phyloP scores from a whole-genome alignment of 352 stramenopile species.

The Pythium insidiosum region DNA sequence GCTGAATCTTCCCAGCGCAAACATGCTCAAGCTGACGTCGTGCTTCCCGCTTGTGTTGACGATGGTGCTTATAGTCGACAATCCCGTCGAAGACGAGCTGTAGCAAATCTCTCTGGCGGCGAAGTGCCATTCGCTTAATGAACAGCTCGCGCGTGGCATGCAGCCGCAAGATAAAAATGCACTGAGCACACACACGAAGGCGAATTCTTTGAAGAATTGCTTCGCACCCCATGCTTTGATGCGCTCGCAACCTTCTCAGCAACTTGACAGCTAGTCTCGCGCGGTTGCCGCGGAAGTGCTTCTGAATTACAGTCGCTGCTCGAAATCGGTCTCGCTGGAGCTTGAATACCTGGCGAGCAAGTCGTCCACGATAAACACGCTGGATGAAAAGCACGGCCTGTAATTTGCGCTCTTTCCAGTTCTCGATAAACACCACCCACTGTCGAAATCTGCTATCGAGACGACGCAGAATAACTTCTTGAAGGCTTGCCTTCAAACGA shows the following conservation, averaged over 20 bases:
- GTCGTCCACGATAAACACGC: constrained; percentile 42
- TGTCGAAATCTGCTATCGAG: constrained; percentile 31
- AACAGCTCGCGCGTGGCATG: constrained; percentile 11
- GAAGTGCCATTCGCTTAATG: constrained; percentile 28
- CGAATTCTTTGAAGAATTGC: constrained; percentile 28
- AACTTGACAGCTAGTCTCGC: constrained; percentile 13
- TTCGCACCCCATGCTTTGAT: constrained; percentile 20
- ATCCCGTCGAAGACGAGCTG: constrained; percentile 13
- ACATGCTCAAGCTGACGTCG: too few species aligned
- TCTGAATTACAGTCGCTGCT: constrained; percentile 35
- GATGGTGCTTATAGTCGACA: constrained; percentile 11
- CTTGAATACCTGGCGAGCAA: constrained; percentile 37
- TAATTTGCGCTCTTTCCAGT: constrained; percentile 19
- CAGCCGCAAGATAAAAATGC: constrained; percentile 22
- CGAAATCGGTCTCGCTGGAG: constrained; percentile 20
- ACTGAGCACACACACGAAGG: constrained; percentile 11
- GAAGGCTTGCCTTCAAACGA: constrained; percentile 34
- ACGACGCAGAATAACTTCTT: constrained; percentile 30
- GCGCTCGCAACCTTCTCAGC: constrained; percentile 14
- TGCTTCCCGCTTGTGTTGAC: constrained; percentile 21
- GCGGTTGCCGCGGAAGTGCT: constrained; percentile 38
- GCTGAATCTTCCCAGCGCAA: constrained; percentile 54
- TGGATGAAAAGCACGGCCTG: constrained; percentile 40
- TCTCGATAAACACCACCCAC: constrained; percentile 29
- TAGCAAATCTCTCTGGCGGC: constrained; percentile 7